Conservation (phyloP, 2,329 filamentous ascomycete genomes). For the Coccinonectria pachysandricola region DNA sequence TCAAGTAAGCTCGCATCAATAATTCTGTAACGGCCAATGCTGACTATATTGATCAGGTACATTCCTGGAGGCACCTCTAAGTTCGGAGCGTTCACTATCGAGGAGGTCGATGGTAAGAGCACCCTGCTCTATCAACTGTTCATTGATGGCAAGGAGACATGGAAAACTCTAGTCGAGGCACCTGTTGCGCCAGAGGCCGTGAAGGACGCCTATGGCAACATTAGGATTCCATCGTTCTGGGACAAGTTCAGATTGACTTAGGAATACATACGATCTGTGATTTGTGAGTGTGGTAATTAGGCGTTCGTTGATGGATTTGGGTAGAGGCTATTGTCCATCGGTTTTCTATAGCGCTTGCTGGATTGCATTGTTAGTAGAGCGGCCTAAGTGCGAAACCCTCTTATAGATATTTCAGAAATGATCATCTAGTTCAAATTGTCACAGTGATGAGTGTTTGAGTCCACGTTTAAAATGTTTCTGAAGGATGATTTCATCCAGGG, state of each 20-base stretch:
- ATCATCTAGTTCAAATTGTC: too few species aligned
- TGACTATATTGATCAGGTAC: constrained; percentile 42
- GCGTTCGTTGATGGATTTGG: constrained; percentile 2
- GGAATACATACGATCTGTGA: too few species aligned
- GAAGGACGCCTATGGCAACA: too few species aligned
- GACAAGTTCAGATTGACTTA: constrained; percentile 25
- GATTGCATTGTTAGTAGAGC: too few species aligned
- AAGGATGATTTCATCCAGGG: too few species aligned
- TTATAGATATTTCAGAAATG: too few species aligned
- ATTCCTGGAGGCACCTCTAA: constrained; percentile 81
- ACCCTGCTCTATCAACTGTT: constrained; percentile 72
- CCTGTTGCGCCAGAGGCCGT: constrained; percentile 20
- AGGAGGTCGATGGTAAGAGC: constrained; percentile 53
- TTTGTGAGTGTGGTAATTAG: constrained; percentile 1
- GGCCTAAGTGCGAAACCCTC: too few species aligned
- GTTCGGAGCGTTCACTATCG: constrained; percentile 65
- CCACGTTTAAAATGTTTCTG: too few species aligned
- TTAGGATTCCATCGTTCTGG: constrained; percentile 35
- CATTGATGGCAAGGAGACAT: constrained; percentile 68
- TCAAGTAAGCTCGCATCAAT: constrained; percentile 55
- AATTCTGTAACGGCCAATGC: constrained; percentile 1
- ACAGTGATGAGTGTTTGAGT: too few species aligned
- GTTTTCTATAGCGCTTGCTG: too few species aligned
- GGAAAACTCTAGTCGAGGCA: constrained; percentile 52
- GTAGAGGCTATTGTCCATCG: too few species aligned